These are phyloP conservation scores for Berberis thunbergii DNA, from an alignment of 164 flowering plant species.

Conservation along the genomic window DNA sequence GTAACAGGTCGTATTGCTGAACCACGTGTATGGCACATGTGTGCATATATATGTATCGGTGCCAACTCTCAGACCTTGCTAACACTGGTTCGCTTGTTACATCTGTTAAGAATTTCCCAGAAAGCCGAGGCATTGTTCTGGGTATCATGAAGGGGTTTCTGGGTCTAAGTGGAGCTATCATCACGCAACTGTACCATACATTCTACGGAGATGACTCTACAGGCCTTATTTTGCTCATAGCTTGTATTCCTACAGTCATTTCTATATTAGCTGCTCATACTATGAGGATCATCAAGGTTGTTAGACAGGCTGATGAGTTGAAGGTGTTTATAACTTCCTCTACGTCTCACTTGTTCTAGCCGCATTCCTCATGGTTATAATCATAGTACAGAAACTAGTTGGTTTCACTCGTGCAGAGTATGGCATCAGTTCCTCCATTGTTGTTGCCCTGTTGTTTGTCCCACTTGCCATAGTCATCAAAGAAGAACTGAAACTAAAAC, in stretches of 20 bases:
- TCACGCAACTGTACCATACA: conserved; percentile 47
- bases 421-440: too few relatives aligned
- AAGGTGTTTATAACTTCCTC: conserved; percentile 14
- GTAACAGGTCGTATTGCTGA: conserved; percentile 27
- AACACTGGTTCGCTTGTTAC: conserved; percentile 53
- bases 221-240: conserved; percentile 21
- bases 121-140: conserved; percentile 41
- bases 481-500: too few relatives aligned
- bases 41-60: conserved; percentile 41
- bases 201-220: conserved; percentile 25
- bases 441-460: too few relatives aligned
- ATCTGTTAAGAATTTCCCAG: conserved; percentile 51
- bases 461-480: too few relatives aligned
- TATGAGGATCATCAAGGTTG: conserved; percentile 12
- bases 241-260: conserved; percentile 20
- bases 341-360: too few relatives aligned
- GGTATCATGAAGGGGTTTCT: conserved; percentile 46
- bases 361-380: too few relatives aligned
- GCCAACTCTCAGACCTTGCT: conserved; percentile 46
- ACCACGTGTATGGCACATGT: conserved; percentile 54
- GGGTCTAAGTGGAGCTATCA: conserved; percentile 54
- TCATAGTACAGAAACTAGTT: too few relatives aligned
- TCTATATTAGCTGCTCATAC: conserved; percentile 14
- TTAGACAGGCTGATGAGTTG: conserved; percentile 14
- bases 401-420: too few relatives aligned